Base-by-base conservation (phyloP, 2,329 filamentous ascomycete species). In the Xylariaceae sp. region DNA sequence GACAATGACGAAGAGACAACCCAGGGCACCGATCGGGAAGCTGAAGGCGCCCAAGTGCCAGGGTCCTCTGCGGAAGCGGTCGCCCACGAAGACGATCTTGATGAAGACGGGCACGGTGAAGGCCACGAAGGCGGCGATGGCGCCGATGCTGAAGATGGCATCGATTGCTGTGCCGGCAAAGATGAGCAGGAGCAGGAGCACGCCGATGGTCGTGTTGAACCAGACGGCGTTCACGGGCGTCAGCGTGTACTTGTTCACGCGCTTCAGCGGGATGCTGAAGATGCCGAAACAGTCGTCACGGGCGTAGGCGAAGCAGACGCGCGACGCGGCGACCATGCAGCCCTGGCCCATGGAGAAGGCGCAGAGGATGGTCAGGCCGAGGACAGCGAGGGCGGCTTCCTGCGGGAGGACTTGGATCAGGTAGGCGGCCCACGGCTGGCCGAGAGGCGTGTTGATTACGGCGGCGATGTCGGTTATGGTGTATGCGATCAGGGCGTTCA, bases 401-500 rank as follows among this genome's bases (percentile, higher is more conserved):
- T 82, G 76, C 0, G 83, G 81, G 60, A 90, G 75, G 51, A 87
- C 79, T 69, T 89, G 86, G 54, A 87, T 78, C 13, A 89, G 77
- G 65, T 88, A 88, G 2, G 86, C 85, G 2, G 86, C 87, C 77
- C 86, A 89, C 0, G 87, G 87, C 70, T 89, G 87, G 4, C 86
- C 69, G 3, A 88, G 76, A 9, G 85, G 80, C 2, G 83, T 86
- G 13, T 79, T 73, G 11, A 90, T 75, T 0, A 84, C 82, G 1
- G 70, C 78, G 0, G 76, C 73, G 61, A 90, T 86, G 67, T 87
- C 82, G 51, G 84, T 77, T 35, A 89, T 84, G 0, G 87, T 90
- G 71, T 90, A 90, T 10, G 87, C 87, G 52, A 89, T 85, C 0
- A 89, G 84, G 8, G 89, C 77, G 70, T 90, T 88, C n/a, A 91